Percentiles rank a stretch among this genome's conserved stretches.
Conservation (phyloP, 768 basidiomycete genomes). For the Pholiota conissans region DNA sequence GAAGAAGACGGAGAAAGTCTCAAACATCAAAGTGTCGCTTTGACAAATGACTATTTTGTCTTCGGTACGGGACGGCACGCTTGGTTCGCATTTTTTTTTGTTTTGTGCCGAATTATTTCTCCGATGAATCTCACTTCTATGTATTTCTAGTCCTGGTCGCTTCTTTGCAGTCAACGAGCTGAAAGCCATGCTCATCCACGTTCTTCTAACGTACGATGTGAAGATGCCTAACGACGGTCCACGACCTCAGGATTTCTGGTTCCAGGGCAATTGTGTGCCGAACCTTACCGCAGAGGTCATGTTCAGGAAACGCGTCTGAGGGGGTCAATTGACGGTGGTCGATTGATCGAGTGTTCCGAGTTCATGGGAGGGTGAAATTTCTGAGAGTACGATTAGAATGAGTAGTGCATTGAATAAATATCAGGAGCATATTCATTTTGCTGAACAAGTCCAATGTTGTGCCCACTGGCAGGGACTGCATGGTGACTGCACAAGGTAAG, state of each 20-base stretch:
- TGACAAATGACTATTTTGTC: slow-evolving; percentile 23
- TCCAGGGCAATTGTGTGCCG: slow-evolving; percentile 18
- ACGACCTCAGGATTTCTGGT: slow-evolving; percentile 22
- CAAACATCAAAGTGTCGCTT: slow-evolving; percentile 25
- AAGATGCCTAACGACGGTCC: slow-evolving; percentile 26
- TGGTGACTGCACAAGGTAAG: no score
- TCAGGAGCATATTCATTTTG: no score
- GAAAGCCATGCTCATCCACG: slow-evolving; percentile 40
- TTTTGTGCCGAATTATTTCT: no score
- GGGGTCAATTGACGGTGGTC: no score
- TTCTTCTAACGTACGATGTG: slow-evolving; percentile 40
- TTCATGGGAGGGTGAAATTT: no score
- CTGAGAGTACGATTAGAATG: no score
- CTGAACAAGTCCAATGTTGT: no score
- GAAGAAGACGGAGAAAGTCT: slow-evolving; percentile 17
- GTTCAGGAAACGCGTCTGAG: slow-evolving; percentile 19
- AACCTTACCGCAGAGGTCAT: slow-evolving; percentile 22
- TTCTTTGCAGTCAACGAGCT: slow-evolving; percentile 47
- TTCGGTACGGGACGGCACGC: slow-evolving; percentile 38
- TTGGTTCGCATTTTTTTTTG: slow-evolving; percentile 7
- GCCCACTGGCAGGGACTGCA: no score
- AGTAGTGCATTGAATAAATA: no score
- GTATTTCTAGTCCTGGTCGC: slow-evolving; percentile 33
- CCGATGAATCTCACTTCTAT: neutral
- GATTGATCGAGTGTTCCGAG: no score